Base-by-base conservation (phyloP, 352 stramenopile species). In the Blastocystis sp. region DNA sequence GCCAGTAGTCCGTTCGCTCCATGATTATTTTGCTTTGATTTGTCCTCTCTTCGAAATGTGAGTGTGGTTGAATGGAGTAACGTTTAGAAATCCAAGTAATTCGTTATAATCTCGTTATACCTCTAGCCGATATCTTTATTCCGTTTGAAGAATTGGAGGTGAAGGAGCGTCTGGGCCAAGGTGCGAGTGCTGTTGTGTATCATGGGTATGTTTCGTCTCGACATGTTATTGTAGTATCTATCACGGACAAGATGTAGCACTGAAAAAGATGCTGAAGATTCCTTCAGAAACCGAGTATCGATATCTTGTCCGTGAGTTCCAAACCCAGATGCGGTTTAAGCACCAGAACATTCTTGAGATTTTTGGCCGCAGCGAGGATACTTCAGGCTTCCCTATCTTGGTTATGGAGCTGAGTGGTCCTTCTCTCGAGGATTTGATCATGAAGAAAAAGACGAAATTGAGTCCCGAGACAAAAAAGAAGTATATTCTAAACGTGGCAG, bases 311-410 rank as follows among this genome's bases (percentile, higher is more conserved):
- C 54, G 73, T 6, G 73, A 85, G 73, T 85, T 85, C 24, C 73
- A 85, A 30, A 85, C 53, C 11, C 73, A 85, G 39, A 85, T 85
- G 45, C 73, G 73, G 24, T 85, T 85, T 34, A 85, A 85, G 73
- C 73, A 85, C 50, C 20, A 47, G 4, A 69, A 55, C 56, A 85
- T 85, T 34, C 30, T 85, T 20, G 73, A 85, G 73, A 68, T 85
- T 24, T 24, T 68, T 3, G 73, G 73, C 13, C 73, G 68, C 50
- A 85, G 73, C 30, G 73, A 85, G 30, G 73, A 59, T 54, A 16
- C 53, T 11, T 24, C 53, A 34, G 73, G 73, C 3, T 85, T 85
- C 26, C 73, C 73, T 13, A 62, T 85, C 34, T 55, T 85, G 18
- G 53, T 85, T 5, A 85, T 85, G 50, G 73, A 85, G 30, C 41